A percentile compares a stretch with the other conserved stretches of the same genome.
phyloP scores from a whole-genome alignment of 257 asterid species.

The Fraxinus americana region DNA sequence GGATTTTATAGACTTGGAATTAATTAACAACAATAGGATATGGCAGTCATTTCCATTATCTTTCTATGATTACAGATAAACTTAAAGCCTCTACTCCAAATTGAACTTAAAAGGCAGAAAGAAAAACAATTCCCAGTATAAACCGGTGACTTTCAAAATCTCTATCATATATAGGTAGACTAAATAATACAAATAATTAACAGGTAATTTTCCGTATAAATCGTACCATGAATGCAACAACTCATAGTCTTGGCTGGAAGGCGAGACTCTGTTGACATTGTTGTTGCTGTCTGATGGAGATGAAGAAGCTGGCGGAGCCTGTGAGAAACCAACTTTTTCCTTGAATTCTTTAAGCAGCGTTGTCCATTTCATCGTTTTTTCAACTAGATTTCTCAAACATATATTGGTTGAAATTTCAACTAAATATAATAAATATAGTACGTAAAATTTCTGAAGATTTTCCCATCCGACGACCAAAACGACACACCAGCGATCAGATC shows the following conservation, averaged over 20 bases:
- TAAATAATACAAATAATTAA: background rate
- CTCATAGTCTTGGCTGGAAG: constrained; percentile 57
- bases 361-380: constrained; percentile 96
- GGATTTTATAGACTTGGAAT: background rate
- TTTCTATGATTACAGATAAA: background rate
- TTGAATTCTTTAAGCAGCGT: constrained; percentile 94
- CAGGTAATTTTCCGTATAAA: background rate
- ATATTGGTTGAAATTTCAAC: constrained; percentile 30
- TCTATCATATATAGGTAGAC: background rate
- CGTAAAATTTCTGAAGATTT: constrained; percentile 36
- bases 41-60: background rate
- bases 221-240: constrained; percentile 71
- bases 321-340: constrained; percentile 89
- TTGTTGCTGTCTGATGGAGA: constrained; percentile 55
- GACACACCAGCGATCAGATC: constrained; percentile 57
- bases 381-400: constrained; percentile 63
- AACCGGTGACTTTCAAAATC: constrained; percentile 8
- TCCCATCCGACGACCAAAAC: constrained; percentile 63
- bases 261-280: constrained; percentile 38
- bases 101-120: background rate
- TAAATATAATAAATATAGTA: constrained; percentile 27
- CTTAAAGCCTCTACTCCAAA: constrained; percentile 11
- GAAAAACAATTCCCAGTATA: background rate
- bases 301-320: constrained; percentile 54
- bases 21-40: background rate